phyloP scores from a whole-genome alignment of 1,139 yeast species.

The Candida labiduridarum region DNA sequence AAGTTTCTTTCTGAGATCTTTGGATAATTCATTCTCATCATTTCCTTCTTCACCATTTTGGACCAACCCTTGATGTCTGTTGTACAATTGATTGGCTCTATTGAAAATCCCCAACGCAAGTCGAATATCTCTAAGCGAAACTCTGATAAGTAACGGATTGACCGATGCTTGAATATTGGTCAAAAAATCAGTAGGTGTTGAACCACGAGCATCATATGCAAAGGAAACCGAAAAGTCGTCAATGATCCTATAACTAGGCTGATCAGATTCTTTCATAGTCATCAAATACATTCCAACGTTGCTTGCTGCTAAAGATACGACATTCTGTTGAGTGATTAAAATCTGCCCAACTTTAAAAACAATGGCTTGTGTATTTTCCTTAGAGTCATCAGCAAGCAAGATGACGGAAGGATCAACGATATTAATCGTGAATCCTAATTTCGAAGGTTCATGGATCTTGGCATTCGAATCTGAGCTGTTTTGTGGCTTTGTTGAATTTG shows the following conservation, averaged over 20 bases:
- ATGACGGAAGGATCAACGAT: constrained; percentile 79
- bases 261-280: constrained; percentile 67
- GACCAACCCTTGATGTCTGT: constrained; percentile 26
- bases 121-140: constrained; percentile 84
- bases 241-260: constrained; percentile 66
- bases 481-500: constrained; percentile 1
- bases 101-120: constrained; percentile 75
- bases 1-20: constrained; percentile 59
- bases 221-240: constrained; percentile 88
- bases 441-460: constrained; percentile 1
- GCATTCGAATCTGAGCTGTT: not conserved
- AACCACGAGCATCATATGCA: constrained; percentile 70
- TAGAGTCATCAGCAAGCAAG: constrained; percentile 77
- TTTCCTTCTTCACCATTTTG: constrained; percentile 23
- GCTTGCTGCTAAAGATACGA: constrained; percentile 66
- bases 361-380: constrained; percentile 75
- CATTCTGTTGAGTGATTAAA: constrained; percentile 67
- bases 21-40: constrained; percentile 49
- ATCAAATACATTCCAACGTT: constrained; percentile 88
- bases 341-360: constrained; percentile 88
- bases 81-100: constrained; percentile 63
- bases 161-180: constrained; percentile 71
- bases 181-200: constrained; percentile 56
- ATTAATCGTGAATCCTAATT: constrained; percentile 63
- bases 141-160: constrained; percentile 79